Evolutionary conservation across 352 stramenopile species (phyloP).

Genomic region (Peronospora belbahrii): DNA sequence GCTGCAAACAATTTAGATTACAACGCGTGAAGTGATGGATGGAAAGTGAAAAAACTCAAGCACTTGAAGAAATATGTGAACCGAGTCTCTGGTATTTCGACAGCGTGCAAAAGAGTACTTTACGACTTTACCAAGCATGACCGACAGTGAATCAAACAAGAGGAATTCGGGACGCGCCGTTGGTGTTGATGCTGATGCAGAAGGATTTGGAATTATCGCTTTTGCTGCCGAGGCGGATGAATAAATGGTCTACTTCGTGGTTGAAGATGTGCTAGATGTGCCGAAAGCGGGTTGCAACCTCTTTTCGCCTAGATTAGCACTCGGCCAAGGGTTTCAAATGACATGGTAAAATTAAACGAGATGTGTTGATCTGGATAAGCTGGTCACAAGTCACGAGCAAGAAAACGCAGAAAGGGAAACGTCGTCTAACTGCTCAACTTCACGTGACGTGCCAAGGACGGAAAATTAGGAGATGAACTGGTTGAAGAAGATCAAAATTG

Average conservation of each 20-base stretch:
- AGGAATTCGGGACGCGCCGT: slow-evolving; percentile 6
- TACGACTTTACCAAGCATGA: slow-evolving; percentile 5
- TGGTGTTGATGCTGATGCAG: background rate
- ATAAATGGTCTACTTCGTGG: slow-evolving; percentile 5
- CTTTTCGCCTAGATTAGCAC: slow-evolving; percentile 7
- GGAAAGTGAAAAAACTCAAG: background rate
- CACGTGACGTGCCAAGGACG: too few species aligned
- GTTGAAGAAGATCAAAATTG: too few species aligned
- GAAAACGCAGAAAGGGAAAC: too few species aligned
- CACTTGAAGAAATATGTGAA: slow-evolving; percentile 1
- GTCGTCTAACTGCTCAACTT: too few species aligned
- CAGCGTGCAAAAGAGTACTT: slow-evolving; percentile 14
- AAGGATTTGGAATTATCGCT: slow-evolving; percentile 12
- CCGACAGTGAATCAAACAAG: too few species aligned
- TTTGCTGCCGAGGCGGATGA: slow-evolving; percentile 6
- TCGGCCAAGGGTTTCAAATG: slow-evolving; percentile 11
- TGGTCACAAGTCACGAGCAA: too few species aligned
- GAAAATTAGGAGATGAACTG: too few species aligned
- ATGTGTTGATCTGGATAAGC: too few species aligned
- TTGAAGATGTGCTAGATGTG: slow-evolving; percentile 10
- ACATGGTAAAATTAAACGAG: too few species aligned
- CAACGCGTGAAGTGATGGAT: too few species aligned
- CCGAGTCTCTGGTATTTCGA: slow-evolving; percentile 11
- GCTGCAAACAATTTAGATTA: too few species aligned
- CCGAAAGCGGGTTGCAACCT: slow-evolving; percentile 10